Percentiles rank a stretch among this genome's conserved stretches.
phyloP scores from a whole-genome alignment of 345 rosid species.

The Bruguiera sexangula region DNA sequence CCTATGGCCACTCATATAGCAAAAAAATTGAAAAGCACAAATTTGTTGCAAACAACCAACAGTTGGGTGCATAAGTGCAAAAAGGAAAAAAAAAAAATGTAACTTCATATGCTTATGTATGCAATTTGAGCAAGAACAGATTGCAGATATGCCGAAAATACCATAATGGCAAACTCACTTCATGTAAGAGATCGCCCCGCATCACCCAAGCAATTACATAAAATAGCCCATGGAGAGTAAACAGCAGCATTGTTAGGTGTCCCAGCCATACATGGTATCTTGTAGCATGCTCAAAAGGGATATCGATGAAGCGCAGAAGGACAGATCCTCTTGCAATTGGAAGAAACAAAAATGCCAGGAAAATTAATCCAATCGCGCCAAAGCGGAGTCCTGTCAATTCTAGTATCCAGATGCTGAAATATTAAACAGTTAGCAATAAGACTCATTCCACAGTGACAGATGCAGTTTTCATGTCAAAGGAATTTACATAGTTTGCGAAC shows the following conservation, averaged over 20 bases:
- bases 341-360: slow-evolving; percentile 71
- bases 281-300: slow-evolving; percentile 92
- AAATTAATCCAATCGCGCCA: slow-evolving; percentile 65
- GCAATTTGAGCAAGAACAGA: not conserved
- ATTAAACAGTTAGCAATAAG: slow-evolving; percentile 7
- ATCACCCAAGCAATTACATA: slow-evolving; percentile 56
- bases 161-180: slow-evolving; percentile 42
- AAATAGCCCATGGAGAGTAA: slow-evolving; percentile 74
- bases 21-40: not conserved
- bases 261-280: slow-evolving; percentile 94
- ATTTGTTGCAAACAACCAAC: not conserved
- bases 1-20: not conserved
- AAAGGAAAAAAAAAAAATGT: not conserved
- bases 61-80: not conserved
- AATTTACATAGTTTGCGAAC: not conserved
- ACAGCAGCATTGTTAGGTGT: slow-evolving; percentile 71
- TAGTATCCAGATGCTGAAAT: slow-evolving; percentile 41
- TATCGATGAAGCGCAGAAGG: slow-evolving; percentile 70
- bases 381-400: slow-evolving; percentile 56
- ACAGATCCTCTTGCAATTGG: slow-evolving; percentile 84
- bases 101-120: not conserved
- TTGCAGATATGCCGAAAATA: not conserved
- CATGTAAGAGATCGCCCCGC: slow-evolving; percentile 48
- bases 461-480: not conserved
- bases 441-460: slow-evolving; percentile 6